phyloP scores from a whole-genome alignment of 2,329 filamentous ascomycete genomes.

The Fusarium odoratissimum region DNA sequence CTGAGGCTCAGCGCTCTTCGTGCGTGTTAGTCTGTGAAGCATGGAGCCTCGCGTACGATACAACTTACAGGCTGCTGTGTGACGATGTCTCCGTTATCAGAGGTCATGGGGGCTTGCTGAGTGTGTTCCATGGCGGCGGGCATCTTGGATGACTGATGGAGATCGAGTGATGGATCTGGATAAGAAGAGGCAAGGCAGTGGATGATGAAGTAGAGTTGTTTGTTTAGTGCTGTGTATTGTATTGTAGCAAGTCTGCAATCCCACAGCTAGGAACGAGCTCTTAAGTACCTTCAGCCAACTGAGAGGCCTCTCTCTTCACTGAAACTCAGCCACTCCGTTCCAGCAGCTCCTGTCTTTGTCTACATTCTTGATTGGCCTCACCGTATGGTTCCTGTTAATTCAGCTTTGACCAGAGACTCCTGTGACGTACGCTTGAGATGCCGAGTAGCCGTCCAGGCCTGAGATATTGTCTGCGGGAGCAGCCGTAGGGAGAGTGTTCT shows the following conservation, averaged over 20 bases:
- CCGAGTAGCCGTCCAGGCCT: slow-evolving; percentile 32
- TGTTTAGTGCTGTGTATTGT: slow-evolving; percentile 20
- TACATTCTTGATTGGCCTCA: slow-evolving; percentile 17
- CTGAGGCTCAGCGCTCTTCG: slow-evolving; percentile 54
- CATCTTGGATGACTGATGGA: slow-evolving; percentile 49
- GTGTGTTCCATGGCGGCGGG: slow-evolving; percentile 55
- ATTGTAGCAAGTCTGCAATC: slow-evolving; percentile 19
- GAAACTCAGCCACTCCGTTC: slow-evolving; percentile 19
- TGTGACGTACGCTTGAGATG: slow-evolving; percentile 35
- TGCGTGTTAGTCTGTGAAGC: slow-evolving; percentile 4
- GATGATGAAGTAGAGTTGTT: slow-evolving; percentile 25
- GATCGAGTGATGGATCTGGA: slow-evolving; percentile 1
- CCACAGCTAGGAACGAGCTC: slow-evolving; percentile 24
- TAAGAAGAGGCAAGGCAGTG: slow-evolving; percentile 2
- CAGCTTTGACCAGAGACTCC: neutral
- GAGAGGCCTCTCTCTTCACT: slow-evolving; percentile 17
- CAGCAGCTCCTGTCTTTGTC: slow-evolving; percentile 1
- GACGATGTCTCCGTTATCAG: slow-evolving; percentile 51
- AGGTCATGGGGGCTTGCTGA: slow-evolving; percentile 59
- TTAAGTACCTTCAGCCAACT: slow-evolving; percentile 32
- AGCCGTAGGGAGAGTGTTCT: slow-evolving; percentile 22
- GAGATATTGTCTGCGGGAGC: slow-evolving; percentile 11
- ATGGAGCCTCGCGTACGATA: neutral
- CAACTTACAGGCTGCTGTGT: slow-evolving; percentile 56
- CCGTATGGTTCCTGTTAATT: slow-evolving; percentile 1